Evolutionary conservation across 306 rosid genomes (phyloP).

Genomic region (Castanospermum australe): DNA sequence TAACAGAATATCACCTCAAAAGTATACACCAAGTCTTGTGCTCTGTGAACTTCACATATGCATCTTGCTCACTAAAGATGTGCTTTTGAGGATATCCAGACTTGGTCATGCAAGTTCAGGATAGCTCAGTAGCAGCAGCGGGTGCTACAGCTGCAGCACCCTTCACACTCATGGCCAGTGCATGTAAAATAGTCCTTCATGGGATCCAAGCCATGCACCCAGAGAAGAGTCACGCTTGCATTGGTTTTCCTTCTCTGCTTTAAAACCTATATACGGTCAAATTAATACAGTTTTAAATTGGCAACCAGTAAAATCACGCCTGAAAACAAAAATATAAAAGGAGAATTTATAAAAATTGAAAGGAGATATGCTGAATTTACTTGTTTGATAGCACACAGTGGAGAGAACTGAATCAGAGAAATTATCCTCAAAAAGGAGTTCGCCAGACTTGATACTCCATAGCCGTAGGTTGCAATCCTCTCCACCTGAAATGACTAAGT

Average conservation of each 20-base stretch:
- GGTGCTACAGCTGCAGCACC: background rate
- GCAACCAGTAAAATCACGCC: slow-evolving; percentile 7
- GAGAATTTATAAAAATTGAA: background rate
- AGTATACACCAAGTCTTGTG: background rate
- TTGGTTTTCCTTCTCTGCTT: slow-evolving; percentile 26
- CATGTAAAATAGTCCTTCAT: slow-evolving; percentile 70
- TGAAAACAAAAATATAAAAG: background rate
- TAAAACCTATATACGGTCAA: slow-evolving; percentile 35
- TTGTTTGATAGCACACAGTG: slow-evolving; percentile 63
- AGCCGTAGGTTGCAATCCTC: slow-evolving; percentile 79
- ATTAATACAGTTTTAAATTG: background rate
- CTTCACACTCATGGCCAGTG: slow-evolving; percentile 40
- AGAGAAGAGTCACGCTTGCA: slow-evolving; percentile 25
- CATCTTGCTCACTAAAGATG: background rate
- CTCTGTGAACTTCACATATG: background rate
- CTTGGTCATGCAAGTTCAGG: background rate
- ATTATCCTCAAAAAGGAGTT: slow-evolving; percentile 84
- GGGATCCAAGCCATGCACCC: slow-evolving; percentile 89
- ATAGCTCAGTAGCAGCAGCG: background rate
- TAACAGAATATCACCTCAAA: background rate
- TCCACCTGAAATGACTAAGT: slow-evolving; percentile 61
- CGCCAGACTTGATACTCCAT: slow-evolving; percentile 88
- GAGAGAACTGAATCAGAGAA: slow-evolving; percentile 59
- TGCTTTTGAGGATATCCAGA: background rate
- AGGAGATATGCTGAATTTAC: slow-evolving; percentile 25